These are phyloP conservation scores for Globisporangium paroecandrum DNA, from an alignment of 352 stramenopile genomes.

Conservation along the genomic window DNA sequence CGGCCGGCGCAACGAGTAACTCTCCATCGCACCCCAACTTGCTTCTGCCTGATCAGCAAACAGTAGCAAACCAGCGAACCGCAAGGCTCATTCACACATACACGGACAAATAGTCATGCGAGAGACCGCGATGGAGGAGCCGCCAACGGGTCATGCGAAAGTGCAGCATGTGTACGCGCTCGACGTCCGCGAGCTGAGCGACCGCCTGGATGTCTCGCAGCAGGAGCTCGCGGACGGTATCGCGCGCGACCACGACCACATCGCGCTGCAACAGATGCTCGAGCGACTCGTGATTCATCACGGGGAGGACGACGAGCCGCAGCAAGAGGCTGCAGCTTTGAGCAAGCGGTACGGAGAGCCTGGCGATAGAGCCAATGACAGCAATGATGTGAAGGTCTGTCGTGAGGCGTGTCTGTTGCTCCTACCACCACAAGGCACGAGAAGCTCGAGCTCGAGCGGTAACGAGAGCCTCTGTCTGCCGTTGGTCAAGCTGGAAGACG, in stretches of 20 bases:
- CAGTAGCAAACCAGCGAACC: not conserved
- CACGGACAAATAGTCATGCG: not conserved
- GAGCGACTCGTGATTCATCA: not conserved
- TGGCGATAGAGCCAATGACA: not conserved
- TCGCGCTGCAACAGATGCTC: conserved; percentile 19
- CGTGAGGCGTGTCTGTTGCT: conserved; percentile 22
- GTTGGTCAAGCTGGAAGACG: conserved; percentile 1
- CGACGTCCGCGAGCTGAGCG: conserved; percentile 21
- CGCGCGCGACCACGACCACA: conserved; percentile 15
- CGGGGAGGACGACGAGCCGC: no score
- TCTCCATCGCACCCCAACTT: not conserved
- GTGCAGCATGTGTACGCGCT: conserved; percentile 26
- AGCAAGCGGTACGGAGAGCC: not conserved
- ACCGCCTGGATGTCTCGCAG: conserved; percentile 24
- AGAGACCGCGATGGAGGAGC: not conserved
- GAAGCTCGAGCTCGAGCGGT: not conserved
- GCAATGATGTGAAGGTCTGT: conserved; percentile 6
- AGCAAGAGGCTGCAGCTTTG: not conserved
- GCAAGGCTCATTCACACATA: not conserved
- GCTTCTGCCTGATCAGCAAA: not conserved
- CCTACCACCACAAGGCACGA: not conserved
- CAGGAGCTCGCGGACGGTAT: conserved; percentile 24
- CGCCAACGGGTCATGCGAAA: not conserved
- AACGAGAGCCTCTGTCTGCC: not conserved
- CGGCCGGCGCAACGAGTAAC: not conserved